Percentiles rank a stretch among this genome's conserved stretches.
phyloP scores from a whole-genome alignment of 202 grass and related monocot genomes.

The Panicum virgatum region DNA sequence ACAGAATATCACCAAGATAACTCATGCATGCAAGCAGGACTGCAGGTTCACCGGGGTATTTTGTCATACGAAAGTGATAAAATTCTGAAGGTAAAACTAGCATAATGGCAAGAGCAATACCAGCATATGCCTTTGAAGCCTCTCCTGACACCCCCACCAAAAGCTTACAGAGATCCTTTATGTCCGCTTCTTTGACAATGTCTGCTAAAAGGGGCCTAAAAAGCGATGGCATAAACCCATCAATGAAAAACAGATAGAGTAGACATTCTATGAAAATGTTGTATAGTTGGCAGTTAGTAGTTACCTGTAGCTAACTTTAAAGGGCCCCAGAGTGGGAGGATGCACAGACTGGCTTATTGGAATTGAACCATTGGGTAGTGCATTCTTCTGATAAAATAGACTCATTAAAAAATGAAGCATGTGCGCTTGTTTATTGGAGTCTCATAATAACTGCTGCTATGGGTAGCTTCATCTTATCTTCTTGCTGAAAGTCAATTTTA shows the following conservation, averaged over 20 bases:
- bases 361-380: slow-evolving; percentile 43
- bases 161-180: slow-evolving; percentile 85
- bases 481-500: slow-evolving; percentile 4
- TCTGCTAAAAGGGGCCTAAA: slow-evolving; percentile 96
- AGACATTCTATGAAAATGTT: slow-evolving; percentile 26
- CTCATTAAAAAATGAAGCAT: slow-evolving; percentile 32
- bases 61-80: slow-evolving; percentile 15
- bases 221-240: slow-evolving; percentile 38
- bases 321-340: slow-evolving; percentile 57
- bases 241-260: slow-evolving; percentile 39
- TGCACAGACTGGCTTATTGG: slow-evolving; percentile 47
- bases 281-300: slow-evolving; percentile 25
- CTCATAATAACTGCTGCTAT: slow-evolving; percentile 17
- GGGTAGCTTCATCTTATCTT: slow-evolving; percentile 19
- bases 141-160: slow-evolving; percentile 76
- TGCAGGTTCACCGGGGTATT: slow-evolving; percentile 21
- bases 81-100: slow-evolving; percentile 12
- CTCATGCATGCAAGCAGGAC: slow-evolving; percentile 8
- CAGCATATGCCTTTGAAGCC: slow-evolving; percentile 56
- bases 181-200: slow-evolving; percentile 70
- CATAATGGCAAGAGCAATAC: slow-evolving; percentile 51
- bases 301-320: slow-evolving; percentile 96
- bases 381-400: slow-evolving; percentile 60
- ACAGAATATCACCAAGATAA: slow-evolving; percentile 24
- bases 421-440: slow-evolving; percentile 9